These are phyloP conservation scores for Graphiopsis chlorocephala DNA, from an alignment of 2,329 filamentous ascomycete species.

Conservation along the genomic window DNA sequence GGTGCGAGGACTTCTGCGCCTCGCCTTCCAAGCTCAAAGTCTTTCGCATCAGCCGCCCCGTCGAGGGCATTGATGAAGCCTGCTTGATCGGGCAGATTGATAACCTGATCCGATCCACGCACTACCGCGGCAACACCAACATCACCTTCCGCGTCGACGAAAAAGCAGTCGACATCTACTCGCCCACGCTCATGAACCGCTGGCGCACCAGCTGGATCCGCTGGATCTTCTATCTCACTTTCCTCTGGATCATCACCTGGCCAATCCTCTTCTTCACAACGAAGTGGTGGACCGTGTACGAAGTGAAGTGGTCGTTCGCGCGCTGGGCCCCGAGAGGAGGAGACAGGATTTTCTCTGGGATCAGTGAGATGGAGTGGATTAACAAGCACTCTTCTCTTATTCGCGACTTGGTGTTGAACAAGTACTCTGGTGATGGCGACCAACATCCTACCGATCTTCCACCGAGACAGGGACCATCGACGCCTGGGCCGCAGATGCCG, in stretches of 20 bases:
- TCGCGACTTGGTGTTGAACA: constrained; percentile 56
- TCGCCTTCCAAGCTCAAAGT: constrained; percentile 57
- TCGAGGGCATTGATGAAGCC: constrained; percentile 61
- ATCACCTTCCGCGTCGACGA: constrained; percentile 61
- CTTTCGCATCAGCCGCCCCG: constrained; percentile 41
- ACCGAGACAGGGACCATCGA: constrained; percentile 40
- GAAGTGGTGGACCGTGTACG: constrained; percentile 63
- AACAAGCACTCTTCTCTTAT: constrained; percentile 62
- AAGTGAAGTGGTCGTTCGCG: constrained; percentile 63
- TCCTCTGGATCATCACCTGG: constrained; percentile 69
- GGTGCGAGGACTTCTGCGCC: constrained; percentile 67
- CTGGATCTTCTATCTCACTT: constrained; percentile 63
- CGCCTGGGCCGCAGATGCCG: constrained; percentile 17
- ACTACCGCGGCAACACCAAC: constrained; percentile 62
- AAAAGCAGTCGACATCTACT: constrained; percentile 61
- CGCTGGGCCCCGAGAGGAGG: constrained; percentile 29
- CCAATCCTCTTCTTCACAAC: constrained; percentile 67
- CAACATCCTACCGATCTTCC: constrained; percentile 37
- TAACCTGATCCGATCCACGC: constrained; percentile 59
- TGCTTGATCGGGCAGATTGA: constrained; percentile 53
- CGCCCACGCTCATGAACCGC: constrained; percentile 58
- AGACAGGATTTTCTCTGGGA: constrained; percentile 50
- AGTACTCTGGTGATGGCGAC: constrained; percentile 47
- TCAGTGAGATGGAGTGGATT: constrained; percentile 57
- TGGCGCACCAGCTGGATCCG: constrained; percentile 67